Conservation (phyloP, 352 stramenopile species). For the Saprolegnia diclina region DNA sequence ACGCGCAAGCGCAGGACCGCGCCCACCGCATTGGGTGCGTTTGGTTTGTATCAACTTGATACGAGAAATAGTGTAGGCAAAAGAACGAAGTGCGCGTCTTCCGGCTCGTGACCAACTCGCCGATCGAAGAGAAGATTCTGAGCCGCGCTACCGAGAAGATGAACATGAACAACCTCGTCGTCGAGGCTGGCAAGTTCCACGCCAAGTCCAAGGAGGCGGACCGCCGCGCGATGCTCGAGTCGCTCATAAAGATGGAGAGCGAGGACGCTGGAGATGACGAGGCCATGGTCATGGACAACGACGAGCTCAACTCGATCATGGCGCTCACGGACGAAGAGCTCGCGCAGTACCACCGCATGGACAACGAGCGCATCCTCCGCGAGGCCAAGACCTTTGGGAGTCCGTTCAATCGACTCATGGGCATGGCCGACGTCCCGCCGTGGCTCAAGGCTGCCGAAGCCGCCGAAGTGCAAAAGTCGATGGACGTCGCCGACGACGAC, state of each 20-base stretch:
- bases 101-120: slow-evolving; percentile 76
- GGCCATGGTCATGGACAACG: slow-evolving; percentile 61
- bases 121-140: slow-evolving; percentile 86
- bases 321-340: slow-evolving; percentile 81
- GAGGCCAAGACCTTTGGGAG: slow-evolving; percentile 64
- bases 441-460: slow-evolving; percentile 69
- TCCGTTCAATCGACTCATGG: slow-evolving; percentile 52
- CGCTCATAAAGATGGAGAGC: slow-evolving; percentile 84
- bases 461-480: slow-evolving; percentile 41
- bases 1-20: slow-evolving; percentile 89
- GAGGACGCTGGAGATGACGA: slow-evolving; percentile 73
- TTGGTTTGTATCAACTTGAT: not conserved
- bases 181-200: slow-evolving; percentile 86
- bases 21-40: slow-evolving; percentile 83
- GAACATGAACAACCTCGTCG: slow-evolving; percentile 89
- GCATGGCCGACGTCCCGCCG: slow-evolving; percentile 37
- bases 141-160: slow-evolving; percentile 85
- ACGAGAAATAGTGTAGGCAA: slow-evolving; percentile 30
- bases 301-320: slow-evolving; percentile 89
- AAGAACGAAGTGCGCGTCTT: slow-evolving; percentile 89
- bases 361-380: slow-evolving; percentile 51
- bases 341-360: slow-evolving; percentile 66
- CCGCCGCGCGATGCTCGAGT: slow-evolving; percentile 77
- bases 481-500: slow-evolving; percentile 46
- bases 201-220: slow-evolving; percentile 83